These are phyloP conservation scores for Panellus pusillus DNA, from an alignment of 768 basidiomycete species.

Conservation along the genomic window DNA sequence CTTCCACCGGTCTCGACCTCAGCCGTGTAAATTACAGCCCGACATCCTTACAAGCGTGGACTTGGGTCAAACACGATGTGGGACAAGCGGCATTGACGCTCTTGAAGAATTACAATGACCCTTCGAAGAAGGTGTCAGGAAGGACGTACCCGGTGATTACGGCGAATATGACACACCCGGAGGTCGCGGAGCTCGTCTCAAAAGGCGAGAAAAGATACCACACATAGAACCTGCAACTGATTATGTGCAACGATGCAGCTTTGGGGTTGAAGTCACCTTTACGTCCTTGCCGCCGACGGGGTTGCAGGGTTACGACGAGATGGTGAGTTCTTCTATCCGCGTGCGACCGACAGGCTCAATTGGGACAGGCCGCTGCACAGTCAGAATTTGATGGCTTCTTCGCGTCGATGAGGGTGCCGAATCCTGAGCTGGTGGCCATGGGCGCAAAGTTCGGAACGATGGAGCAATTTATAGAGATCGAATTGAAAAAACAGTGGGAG, in stretches of 20 bases:
- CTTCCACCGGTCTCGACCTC: background rate
- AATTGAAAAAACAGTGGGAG: conserved; percentile 4
- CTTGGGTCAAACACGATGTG: conserved; percentile 6
- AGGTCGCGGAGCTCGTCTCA: background rate
- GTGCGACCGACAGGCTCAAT: background rate
- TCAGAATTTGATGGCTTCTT: conserved; percentile 3
- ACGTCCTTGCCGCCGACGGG: background rate
- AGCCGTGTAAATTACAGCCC: background rate
- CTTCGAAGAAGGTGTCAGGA: background rate
- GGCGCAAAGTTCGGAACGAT: background rate
- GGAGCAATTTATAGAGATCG: conserved; percentile 3
- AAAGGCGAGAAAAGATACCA: background rate
- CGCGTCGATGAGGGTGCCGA: background rate
- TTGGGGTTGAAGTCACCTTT: conserved; percentile 7
- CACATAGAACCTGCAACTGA: too few relatives aligned
- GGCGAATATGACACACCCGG: background rate
- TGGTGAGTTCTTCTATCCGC: conserved; percentile 4
- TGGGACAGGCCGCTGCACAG: background rate
- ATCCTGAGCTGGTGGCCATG: conserved; percentile 3
- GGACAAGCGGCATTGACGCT: background rate
- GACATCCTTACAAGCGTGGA: background rate
- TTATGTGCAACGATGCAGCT: too few relatives aligned
- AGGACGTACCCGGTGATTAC: conserved; percentile 7
- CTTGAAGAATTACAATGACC: conserved; percentile 5
- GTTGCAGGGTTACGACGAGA: background rate